phyloP scores from a whole-genome alignment of 2,329 filamentous ascomycete genomes.

The Beauveria bassiana region DNA sequence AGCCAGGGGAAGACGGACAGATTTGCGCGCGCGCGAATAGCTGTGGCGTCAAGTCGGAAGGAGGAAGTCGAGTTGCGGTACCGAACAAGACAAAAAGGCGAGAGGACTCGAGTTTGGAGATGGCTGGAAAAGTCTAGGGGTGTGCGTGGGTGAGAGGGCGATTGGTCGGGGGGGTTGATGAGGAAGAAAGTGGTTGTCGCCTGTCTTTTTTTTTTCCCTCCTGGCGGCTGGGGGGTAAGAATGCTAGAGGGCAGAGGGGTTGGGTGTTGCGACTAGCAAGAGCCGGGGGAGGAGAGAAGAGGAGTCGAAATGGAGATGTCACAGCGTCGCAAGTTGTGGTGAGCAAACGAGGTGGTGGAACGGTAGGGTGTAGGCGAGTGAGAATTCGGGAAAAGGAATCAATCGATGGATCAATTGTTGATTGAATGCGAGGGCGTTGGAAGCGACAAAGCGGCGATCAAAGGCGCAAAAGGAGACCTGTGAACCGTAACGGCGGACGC shows the following conservation, averaged over 20 bases:
- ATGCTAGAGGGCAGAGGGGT: constrained; percentile 13
- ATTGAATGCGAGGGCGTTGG: not conserved
- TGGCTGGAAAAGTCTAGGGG: constrained; percentile 28
- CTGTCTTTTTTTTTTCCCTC: constrained; percentile 9
- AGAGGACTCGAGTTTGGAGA: constrained; percentile 27
- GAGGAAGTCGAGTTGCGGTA: not conserved
- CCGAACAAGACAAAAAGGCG: constrained; percentile 5
- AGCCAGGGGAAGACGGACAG: not conserved
- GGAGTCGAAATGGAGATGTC: not conserved
- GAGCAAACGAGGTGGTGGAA: not conserved
- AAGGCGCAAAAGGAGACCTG: not conserved
- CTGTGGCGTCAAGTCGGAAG: not conserved
- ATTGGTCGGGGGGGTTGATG: not conserved
- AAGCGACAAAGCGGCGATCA: not conserved
- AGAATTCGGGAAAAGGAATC: too few relatives aligned
- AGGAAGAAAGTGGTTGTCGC: not conserved
- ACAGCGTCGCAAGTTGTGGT: not conserved
- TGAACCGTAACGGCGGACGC: not conserved
- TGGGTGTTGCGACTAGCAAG: constrained; percentile 7
- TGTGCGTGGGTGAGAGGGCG: not conserved
- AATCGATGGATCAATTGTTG: not conserved
- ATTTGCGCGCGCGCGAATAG: not conserved
- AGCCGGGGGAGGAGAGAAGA: not conserved
- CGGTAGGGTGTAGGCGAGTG: not conserved
- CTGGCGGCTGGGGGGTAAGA: constrained; percentile 4